Evolutionary conservation across 805 yeast genomes (phyloP).

Genomic region (Lipomyces sp.): DNA sequence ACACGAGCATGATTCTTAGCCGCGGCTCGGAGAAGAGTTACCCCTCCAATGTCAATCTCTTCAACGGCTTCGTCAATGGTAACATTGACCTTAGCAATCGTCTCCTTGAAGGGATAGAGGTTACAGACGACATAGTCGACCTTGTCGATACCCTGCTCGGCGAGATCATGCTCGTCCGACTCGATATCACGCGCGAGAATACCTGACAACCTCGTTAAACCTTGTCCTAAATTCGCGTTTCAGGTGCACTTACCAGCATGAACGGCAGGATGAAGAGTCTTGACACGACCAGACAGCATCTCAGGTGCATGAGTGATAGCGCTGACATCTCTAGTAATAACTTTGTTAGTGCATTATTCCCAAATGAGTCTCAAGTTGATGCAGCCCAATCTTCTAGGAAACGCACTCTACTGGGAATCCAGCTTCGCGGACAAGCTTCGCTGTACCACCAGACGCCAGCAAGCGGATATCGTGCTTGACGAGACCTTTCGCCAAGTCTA

Average conservation of each 20-base stretch:
- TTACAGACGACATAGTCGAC: slow-evolving; percentile 98
- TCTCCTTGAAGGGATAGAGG: slow-evolving; percentile 97
- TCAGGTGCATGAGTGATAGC: slow-evolving; percentile 98
- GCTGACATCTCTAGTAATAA: slow-evolving; percentile 65
- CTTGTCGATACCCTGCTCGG: slow-evolving; percentile 88
- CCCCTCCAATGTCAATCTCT: slow-evolving; percentile 98
- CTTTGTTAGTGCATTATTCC: slow-evolving; percentile 2
- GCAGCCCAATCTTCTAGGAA: not conserved
- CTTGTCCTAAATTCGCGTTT: slow-evolving; percentile 19
- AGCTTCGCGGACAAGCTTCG: slow-evolving; percentile 90
- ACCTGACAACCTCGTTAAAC: slow-evolving; percentile 39
- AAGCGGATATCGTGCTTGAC: slow-evolving; percentile 86
- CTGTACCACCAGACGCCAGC: slow-evolving; percentile 97
- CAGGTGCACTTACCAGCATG: slow-evolving; percentile 70
- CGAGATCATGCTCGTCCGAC: slow-evolving; percentile 85
- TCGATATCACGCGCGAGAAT: slow-evolving; percentile 93
- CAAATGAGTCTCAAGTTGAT: not conserved
- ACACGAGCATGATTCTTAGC: slow-evolving; percentile 98
- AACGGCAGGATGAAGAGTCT: slow-evolving; percentile 97
- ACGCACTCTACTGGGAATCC: slow-evolving; percentile 88
- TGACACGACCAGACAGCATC: slow-evolving; percentile 98
- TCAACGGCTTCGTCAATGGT: slow-evolving; percentile 97
- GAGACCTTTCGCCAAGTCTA: slow-evolving; percentile 95
- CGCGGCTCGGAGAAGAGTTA: slow-evolving; percentile 95
- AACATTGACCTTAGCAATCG: slow-evolving; percentile 92